Evolutionary conservation across 2,329 filamentous ascomycete genomes (phyloP).

Genomic region (Dothidotthia symphoricarpi): DNA sequence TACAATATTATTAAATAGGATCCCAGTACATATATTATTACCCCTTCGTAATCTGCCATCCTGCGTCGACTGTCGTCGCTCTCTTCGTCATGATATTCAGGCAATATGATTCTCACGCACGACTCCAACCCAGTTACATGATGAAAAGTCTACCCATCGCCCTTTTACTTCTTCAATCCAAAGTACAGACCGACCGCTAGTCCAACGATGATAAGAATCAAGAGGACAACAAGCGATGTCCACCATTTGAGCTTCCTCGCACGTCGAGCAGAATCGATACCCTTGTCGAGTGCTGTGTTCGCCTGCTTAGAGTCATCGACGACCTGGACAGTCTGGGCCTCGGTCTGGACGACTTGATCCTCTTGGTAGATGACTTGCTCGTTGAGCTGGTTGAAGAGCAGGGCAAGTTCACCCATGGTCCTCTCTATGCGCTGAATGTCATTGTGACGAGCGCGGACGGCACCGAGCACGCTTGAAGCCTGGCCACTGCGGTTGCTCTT

Average conservation of each 20-base stretch:
- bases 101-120: no score
- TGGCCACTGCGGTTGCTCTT: conserved; percentile 72
- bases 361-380: conserved; percentile 73
- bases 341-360: conserved; percentile 59
- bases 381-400: conserved; percentile 72
- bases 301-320: conserved; percentile 66
- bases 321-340: conserved; percentile 65
- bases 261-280: conserved; percentile 64
- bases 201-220: conserved; percentile 51
- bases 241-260: conserved; percentile 80
- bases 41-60: no score
- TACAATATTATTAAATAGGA: no score
- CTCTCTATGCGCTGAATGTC: conserved; percentile 79
- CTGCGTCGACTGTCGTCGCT: no score
- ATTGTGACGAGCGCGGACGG: conserved; percentile 78
- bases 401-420: conserved; percentile 67
- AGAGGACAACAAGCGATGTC: conserved; percentile 60
- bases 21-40: no score
- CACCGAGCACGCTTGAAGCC: conserved; percentile 70
- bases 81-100: no score
- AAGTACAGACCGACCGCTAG: conserved; percentile 52
- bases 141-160: conserved; percentile 8
- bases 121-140: no score
- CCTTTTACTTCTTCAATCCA: conserved; percentile 36
- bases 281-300: conserved; percentile 67